These are phyloP conservation scores for Closterium sp. DNA, from an alignment of 139 green algal species.

Conservation along the genomic window DNA sequence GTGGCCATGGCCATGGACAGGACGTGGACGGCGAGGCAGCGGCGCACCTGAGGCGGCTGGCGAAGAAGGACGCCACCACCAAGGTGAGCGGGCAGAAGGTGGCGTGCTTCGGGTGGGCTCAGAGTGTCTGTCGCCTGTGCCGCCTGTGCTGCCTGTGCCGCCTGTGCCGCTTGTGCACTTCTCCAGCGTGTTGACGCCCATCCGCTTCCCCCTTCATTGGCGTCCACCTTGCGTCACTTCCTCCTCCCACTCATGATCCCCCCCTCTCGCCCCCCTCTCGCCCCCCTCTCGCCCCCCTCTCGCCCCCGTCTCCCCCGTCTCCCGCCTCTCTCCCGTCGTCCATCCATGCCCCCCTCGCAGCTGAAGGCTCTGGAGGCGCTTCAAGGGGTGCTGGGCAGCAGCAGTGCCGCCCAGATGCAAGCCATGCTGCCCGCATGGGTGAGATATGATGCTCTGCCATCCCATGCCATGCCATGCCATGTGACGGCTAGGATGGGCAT, in stretches of 20 bases:
- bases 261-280: background rate
- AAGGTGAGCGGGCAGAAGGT: slow-evolving; percentile 45
- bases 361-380: slow-evolving; percentile 77
- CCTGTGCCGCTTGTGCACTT: background rate
- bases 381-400: slow-evolving; percentile 44
- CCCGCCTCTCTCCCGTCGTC: background rate
- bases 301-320: background rate
- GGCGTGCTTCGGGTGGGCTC: background rate
- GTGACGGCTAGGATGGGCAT: background rate
- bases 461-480: background rate
- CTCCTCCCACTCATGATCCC: background rate
- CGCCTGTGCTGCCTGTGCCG: no score
- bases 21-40: slow-evolving; percentile 69
- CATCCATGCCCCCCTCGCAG: background rate
- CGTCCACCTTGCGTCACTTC: no score
- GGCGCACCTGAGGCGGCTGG: slow-evolving; percentile 71
- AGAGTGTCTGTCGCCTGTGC: no score
- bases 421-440: slow-evolving; percentile 66
- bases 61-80: slow-evolving; percentile 76
- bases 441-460: background rate
- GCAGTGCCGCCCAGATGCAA: slow-evolving; percentile 42
- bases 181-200: no score
- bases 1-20: no score
- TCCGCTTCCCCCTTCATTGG: no score
- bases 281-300: background rate